Conservation (phyloP, 1,284 basidiomycete species). For the Hypsizygus ulmarius region DNA sequence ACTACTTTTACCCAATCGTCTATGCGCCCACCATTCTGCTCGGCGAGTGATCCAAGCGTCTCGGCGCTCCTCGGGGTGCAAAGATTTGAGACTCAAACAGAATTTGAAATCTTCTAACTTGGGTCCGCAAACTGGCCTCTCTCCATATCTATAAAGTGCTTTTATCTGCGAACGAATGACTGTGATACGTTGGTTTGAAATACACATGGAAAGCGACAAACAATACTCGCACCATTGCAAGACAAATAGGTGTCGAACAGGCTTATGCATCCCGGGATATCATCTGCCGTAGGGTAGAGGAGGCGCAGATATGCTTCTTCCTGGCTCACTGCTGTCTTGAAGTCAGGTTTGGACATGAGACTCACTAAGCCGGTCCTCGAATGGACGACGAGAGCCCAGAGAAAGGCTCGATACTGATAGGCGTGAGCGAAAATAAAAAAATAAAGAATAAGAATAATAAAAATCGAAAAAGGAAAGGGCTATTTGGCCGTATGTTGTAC, state of each 20-base stretch:
- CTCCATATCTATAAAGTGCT: conserved; percentile 85
- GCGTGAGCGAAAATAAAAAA: no score
- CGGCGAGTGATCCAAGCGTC: conserved; percentile 82
- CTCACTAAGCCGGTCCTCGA: neutral
- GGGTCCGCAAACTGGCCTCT: conserved; percentile 70
- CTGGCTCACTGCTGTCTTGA: conserved; percentile 55
- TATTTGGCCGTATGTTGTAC: no score
- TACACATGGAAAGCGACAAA: conserved; percentile 10
- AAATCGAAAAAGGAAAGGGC: no score
- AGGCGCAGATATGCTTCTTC: conserved; percentile 62
- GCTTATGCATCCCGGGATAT: conserved; percentile 77
- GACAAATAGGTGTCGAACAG: conserved; percentile 78
- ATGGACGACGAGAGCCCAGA: no score
- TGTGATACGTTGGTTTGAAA: conserved; percentile 29
- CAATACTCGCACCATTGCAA: conserved; percentile 61
- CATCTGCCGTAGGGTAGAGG: conserved; percentile 71
- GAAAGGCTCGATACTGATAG: no score
- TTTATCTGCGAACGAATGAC: conserved; percentile 82
- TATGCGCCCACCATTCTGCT: conserved; percentile 89
- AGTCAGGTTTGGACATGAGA: conserved; percentile 42
- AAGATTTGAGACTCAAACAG: conserved; percentile 82
- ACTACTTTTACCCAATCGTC: conserved; percentile 74
- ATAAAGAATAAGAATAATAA: no score
- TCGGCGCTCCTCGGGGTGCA: conserved; percentile 74
- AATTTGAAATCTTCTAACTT: conserved; percentile 96